Base-by-base conservation (phyloP, 140 eudicot genomes). In the Oenanthe javanica region DNA sequence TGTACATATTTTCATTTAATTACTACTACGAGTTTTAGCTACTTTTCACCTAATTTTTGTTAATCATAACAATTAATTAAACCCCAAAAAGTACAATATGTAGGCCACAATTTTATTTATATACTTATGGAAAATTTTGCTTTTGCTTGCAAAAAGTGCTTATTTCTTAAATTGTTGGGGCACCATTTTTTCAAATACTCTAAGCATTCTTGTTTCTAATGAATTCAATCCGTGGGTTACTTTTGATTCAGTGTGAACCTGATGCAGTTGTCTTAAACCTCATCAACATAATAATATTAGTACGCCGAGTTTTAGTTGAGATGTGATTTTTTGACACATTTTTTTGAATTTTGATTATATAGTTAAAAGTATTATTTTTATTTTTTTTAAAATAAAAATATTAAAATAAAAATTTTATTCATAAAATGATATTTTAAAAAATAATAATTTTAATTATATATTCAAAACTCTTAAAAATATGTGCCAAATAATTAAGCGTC, bases 41-140 rank as follows among this genome's bases (percentile, higher is more conserved):
- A 74, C 55, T 74, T 74, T 75, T 4, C 51, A 75, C 79, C 79
- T 49, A 48, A 47, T 75, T 48, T 71, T 42, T 72, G 49, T 40
- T 16, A 42, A 46, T 25, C 19, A 21, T 47, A 4, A 2, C 15
- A 21, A 2, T 45, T 31, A 12, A 74, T 45, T 72, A 72, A 43
- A 43, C 31, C 31, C 31, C 8, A 13, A 72, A 63, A 72, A 72
- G 52, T 13, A 8, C 3, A 18, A 3, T 45, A 42, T 72, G 48
- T 40, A 18, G n/a, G 46, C 27, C 4, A 16, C 50, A 0, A 40
- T 15, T 0, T 71, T 6, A 16, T 19, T 71, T 38, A 36, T 11
- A 71, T 18, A 13, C 5, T 7, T 38, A 63, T 63, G 70, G 70
- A 63, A 50, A 23, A 9, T 63, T 63, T 23, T 23, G 38, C 38